Conservation (phyloP, 495 filamentous ascomycete genomes). For the Thermochaetoides thermophila region DNA sequence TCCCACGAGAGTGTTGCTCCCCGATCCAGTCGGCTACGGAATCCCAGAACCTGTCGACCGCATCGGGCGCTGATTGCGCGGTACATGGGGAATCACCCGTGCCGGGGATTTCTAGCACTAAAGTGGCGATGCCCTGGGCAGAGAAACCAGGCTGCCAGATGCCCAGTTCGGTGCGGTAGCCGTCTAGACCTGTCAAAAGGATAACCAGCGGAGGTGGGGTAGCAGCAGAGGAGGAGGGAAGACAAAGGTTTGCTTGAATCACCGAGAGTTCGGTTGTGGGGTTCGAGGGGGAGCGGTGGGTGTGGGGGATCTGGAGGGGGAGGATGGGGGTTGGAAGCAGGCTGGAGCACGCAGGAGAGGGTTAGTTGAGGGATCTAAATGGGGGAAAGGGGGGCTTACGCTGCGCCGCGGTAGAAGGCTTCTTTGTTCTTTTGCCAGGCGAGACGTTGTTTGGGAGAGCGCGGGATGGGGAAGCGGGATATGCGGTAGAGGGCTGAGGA, state of each 20-base stretch:
- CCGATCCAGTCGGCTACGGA: constrained; percentile 51
- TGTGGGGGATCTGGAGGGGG: constrained; percentile 45
- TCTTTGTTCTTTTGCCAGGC: constrained; percentile 50
- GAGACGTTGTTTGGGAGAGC: constrained; percentile 30
- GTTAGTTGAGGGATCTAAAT: background rate
- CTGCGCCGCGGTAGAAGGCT: constrained; percentile 14
- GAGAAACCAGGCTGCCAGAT: constrained; percentile 45
- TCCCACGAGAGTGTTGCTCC: constrained; percentile 23
- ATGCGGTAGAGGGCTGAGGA: constrained; percentile 57
- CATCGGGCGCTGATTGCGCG: constrained; percentile 24
- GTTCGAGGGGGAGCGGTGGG: constrained; percentile 17
- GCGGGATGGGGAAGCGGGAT: constrained; percentile 40
- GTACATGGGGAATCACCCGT: constrained; percentile 64
- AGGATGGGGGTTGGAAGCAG: constrained; percentile 36
- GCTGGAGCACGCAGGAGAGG: constrained; percentile 23
- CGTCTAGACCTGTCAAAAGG: constrained; percentile 57
- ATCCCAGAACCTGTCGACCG: constrained; percentile 40
- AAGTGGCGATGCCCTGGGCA: constrained; percentile 36
- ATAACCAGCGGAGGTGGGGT: constrained; percentile 42
- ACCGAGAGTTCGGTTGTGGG: too few species aligned
- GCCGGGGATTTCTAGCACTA: constrained; percentile 58
- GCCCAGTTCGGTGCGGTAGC: constrained; percentile 58
- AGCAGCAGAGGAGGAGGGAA: constrained; percentile 24
- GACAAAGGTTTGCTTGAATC: constrained; percentile 47
- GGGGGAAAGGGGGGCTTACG: background rate